Conservation (phyloP, 306 rosid species). For the Sophora flavescens region DNA sequence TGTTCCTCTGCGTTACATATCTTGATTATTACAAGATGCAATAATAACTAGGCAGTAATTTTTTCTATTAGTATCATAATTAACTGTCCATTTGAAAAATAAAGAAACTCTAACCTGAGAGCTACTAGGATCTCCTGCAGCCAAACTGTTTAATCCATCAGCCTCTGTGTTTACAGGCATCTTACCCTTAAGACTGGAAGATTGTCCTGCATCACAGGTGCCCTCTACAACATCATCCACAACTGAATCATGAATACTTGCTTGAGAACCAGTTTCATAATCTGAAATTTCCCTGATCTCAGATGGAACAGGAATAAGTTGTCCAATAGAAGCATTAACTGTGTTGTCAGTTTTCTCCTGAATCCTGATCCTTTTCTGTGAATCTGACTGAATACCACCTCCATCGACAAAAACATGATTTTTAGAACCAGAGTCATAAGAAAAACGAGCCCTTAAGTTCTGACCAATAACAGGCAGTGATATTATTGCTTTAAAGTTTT, state of each 20-base stretch:
- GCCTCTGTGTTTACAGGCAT: conserved; percentile 42
- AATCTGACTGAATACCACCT: conserved; percentile 47
- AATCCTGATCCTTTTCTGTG: conserved; percentile 48
- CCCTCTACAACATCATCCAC: conserved; percentile 44
- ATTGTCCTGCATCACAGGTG: conserved; percentile 34
- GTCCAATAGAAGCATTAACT: conserved; percentile 36
- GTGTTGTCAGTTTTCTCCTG: conserved; percentile 49
- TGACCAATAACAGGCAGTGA: conserved; percentile 87
- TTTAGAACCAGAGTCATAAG: conserved; percentile 59
- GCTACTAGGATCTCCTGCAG: conserved; percentile 49
- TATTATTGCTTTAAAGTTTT: conserved; percentile 84
- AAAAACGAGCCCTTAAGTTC: conserved; percentile 81
- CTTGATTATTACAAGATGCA: conserved; percentile 43
- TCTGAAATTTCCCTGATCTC: conserved; percentile 42
- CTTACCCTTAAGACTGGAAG: conserved; percentile 43
- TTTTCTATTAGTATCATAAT: conserved; percentile 35
- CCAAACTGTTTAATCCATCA: conserved; percentile 51
- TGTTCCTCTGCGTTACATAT: conserved; percentile 48
- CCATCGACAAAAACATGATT: conserved; percentile 48
- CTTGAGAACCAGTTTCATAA: conserved; percentile 49
- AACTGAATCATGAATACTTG: conserved; percentile 44
- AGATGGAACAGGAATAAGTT: conserved; percentile 49
- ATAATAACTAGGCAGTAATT: conserved; percentile 37
- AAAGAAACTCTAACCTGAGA: conserved; percentile 53
- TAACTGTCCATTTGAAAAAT: conserved; percentile 4